Evolutionary conservation across 2,329 filamentous ascomycete genomes (phyloP), one percentile per base, ranked within the genome.

Genomic region (Didymella lethalis): DNA sequence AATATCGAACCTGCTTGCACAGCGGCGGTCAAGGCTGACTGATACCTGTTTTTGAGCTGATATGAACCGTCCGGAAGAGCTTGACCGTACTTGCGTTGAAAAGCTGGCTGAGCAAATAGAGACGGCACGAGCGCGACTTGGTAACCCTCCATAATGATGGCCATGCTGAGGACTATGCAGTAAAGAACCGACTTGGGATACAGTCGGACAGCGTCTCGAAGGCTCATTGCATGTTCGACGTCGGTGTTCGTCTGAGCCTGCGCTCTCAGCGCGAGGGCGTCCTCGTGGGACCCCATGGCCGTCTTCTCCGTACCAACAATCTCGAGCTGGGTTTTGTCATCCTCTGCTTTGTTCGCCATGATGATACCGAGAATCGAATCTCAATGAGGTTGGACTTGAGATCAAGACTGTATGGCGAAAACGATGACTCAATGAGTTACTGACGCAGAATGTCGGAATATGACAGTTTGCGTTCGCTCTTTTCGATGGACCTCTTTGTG

Each of bases 81-180:
- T 0, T 71, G 69, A 43, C 80, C 80, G 51, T 76, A 82, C 41
- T 75, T 73, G 28, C 66, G 54, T 38, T 77, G 74, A 68, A 82
- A 82, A 4, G 75, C 65, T 23, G 75, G 74, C 36, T 77, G 77
- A 6, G 71, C 79, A 58, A 84, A 93, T 71, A 94, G 91, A 75
- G 91, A 92, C 78, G 87, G 90, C 71, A 94, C 86, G 53, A 96
- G 80, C 66, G 85, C 87, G 59, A 94, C 83, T 73, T 96, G 91
- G 78, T 92, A 95, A 10, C 91, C 92, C 77, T 96, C 92, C 92
- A 96, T 96, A 66, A 86, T 86, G 72, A 96, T 93, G 74, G 89
- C 91, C 0, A 89, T 92, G 6, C 90, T 93, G 74, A 96, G 90
- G 55, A 95, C 80, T 32, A 95, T 71, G 69, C 88, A 91, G 90